Evolutionary conservation across 768 basidiomycete species (phyloP), one percentile per base, ranked within the genome.

Genomic region (Lactarius quietus): DNA sequence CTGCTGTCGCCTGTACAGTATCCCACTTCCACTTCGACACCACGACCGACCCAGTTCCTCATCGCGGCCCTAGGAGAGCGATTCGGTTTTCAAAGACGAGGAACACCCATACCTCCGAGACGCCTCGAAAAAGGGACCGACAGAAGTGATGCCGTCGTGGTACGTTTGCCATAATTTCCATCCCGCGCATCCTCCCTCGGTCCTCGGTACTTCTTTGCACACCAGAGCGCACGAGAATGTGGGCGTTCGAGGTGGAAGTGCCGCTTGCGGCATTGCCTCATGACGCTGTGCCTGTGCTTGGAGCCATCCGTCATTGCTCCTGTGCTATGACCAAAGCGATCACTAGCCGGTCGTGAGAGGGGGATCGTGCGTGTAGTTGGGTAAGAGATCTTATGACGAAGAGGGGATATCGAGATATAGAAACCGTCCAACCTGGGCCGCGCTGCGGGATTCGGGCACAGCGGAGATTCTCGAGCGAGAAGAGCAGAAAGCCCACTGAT

Each of bases 291-390:
- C 59, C 59, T 39, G 51, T 31, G 35, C 51, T 61, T 43, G 20
- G 18, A 1, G 43, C 33, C 58, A 45, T 26, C 51, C 29, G 14
- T 17, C 35, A 3, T 7, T 10, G 51, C 41, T 12, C 28, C 60
- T 20, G 10, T 39, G 33, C 53, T 15, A 55, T 43, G 17, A 56
- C n/a, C 23, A 26, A 10, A 26, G 29, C 26, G 52, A 54, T 17
- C 18, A 43, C 52, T 15, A 39, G n/a, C 43, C n/a, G 14, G 48
- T 6, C 23, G 61, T 41, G 38, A 15, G 38, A 31, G 61, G 54
- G 31, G 54, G 29, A 62, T 62, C 61, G 61, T 14, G 54, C 31
- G 54, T 45, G 3, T 23, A 54, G 54, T 26, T 56, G 35, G n/a
- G 48, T 51, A 23, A 15, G 17, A n/a, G 62, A 57, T 62, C 43